A percentile compares a stretch with the other conserved stretches of the same genome.
phyloP scores from a whole-genome alignment of 1,284 basidiomycete genomes.

The Pterulicium gracile region DNA sequence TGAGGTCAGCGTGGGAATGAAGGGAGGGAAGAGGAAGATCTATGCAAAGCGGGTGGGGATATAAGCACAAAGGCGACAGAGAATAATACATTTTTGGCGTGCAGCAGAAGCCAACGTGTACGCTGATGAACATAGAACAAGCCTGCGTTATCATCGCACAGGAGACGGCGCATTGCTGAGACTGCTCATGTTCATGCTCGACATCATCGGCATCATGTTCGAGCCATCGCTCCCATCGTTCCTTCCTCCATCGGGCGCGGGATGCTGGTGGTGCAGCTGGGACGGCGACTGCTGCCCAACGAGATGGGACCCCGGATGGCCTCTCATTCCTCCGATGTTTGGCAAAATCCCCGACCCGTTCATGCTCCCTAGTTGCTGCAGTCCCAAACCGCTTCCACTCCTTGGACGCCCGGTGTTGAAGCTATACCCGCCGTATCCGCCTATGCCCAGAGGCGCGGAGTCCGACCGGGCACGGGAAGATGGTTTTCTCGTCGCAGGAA shows the following conservation, averaged over 20 bases:
- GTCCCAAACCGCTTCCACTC: slow-evolving; percentile 24
- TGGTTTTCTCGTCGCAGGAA: slow-evolving; percentile 19
- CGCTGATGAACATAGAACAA: no score
- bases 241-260: no score
- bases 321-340: no score
- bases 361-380: not conserved
- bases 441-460: slow-evolving; percentile 28
- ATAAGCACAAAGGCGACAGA: no score
- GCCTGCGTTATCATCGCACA: not conserved
- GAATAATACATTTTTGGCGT: no score
- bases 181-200: not conserved
- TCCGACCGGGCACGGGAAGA: slow-evolving; percentile 36
- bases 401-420: slow-evolving; percentile 23
- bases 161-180: not conserved
- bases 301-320: not conserved
- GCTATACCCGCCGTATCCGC: slow-evolving; percentile 3
- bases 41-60: no score
- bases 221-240: not conserved
- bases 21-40: no score
- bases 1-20: no score
- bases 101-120: no score
- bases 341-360: not conserved
- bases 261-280: not conserved
- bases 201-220: not conserved
- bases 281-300: not conserved